These are phyloP conservation scores for Leccinum insigne DNA, from an alignment of 1,284 basidiomycete genomes.

Conservation along the genomic window DNA sequence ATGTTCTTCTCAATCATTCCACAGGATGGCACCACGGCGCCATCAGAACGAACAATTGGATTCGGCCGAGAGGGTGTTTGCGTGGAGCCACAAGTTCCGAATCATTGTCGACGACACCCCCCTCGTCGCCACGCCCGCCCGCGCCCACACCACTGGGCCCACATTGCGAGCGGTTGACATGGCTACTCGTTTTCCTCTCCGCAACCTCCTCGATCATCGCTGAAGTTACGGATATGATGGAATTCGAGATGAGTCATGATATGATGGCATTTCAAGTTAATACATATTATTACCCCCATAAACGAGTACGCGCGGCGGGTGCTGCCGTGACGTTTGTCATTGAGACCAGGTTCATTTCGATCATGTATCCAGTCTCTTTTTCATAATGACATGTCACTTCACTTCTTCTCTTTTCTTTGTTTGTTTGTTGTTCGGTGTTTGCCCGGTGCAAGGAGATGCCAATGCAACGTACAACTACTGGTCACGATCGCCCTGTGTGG, in stretches of 20 bases:
- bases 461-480: neutral
- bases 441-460: neutral
- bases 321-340: too few relatives aligned
- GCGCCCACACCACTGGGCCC: neutral
- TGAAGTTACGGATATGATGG: neutral
- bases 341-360: neutral
- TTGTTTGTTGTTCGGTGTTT: neutral
- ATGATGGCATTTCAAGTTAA: neutral
- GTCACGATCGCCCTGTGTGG: conserved; percentile 23
- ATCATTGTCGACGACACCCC: neutral
- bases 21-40: neutral
- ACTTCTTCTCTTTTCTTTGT: neutral
- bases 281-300: neutral
- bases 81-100: neutral
- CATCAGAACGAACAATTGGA: neutral
- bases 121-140: neutral
- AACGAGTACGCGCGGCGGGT: neutral
- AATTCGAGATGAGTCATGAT: neutral
- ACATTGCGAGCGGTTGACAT: neutral
- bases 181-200: neutral
- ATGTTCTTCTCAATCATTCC: neutral
- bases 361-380: neutral
- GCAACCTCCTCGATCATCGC: neutral
- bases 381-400: neutral
- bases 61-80: neutral